These are phyloP conservation scores for Phytophthora niederhauseri DNA, from an alignment of 352 stramenopile genomes.

Conservation along the genomic window DNA sequence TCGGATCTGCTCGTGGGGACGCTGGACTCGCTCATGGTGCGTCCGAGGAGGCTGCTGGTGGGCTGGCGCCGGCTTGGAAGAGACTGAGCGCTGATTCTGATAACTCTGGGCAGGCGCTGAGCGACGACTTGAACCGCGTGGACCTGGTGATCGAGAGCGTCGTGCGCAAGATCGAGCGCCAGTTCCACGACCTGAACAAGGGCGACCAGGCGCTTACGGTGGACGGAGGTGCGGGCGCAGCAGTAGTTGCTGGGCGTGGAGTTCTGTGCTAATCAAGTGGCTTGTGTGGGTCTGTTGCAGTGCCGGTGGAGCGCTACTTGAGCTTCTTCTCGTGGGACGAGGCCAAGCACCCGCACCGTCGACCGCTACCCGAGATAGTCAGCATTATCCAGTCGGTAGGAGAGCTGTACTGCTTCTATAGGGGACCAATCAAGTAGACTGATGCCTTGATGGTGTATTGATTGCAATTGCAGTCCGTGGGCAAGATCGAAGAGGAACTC, in stretches of 20 bases:
- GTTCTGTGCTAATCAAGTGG: not conserved
- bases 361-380: conserved; percentile 96
- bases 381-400: conserved; percentile 92
- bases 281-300: conserved; percentile 36
- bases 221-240: conserved; percentile 58
- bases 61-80: not conserved
- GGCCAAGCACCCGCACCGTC: conserved; percentile 96
- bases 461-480: conserved; percentile 62
- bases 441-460: conserved; percentile 6
- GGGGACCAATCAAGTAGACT: not conserved
- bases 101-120: conserved; percentile 55
- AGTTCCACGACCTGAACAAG: conserved; percentile 95
- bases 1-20: conserved; percentile 96
- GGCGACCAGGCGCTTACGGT: conserved; percentile 85
- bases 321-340: conserved; percentile 98
- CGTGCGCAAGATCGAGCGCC: conserved; percentile 97
- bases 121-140: conserved; percentile 96
- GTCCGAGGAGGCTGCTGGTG: not conserved
- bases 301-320: conserved; percentile 95
- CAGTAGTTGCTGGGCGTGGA: not conserved
- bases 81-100: conserved; percentile 4
- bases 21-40: conserved; percentile 97
- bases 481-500: conserved; percentile 97
- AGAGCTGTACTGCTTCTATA: not conserved
- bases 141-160: conserved; percentile 95